These are phyloP conservation scores for Phytophthora macrochlamydospora DNA, from an alignment of 352 stramenopile species.

Conservation along the genomic window DNA sequence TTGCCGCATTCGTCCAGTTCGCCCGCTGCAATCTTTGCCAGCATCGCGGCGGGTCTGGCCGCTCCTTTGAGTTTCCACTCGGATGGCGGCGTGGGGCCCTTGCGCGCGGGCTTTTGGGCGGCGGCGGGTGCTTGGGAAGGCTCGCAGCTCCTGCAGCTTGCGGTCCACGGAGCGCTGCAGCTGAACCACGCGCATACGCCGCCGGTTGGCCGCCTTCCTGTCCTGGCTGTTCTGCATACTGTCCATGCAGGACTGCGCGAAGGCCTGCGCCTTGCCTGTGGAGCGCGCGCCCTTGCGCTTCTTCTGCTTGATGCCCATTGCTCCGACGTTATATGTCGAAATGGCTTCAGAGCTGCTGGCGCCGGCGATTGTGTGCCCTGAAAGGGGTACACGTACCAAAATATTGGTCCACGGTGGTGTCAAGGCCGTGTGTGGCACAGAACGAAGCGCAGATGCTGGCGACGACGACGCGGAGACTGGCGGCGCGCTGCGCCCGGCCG, in stretches of 20 bases:
- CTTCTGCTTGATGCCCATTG: slow-evolving; percentile 57
- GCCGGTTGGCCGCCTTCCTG: slow-evolving; percentile 68
- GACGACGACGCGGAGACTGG: slow-evolving; percentile 52
- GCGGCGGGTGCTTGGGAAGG: slow-evolving; percentile 45
- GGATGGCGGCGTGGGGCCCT: slow-evolving; percentile 56
- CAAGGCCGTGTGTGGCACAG: slow-evolving; percentile 12
- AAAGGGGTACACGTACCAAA: background rate
- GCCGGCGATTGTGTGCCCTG: background rate
- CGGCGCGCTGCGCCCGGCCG: slow-evolving; percentile 27
- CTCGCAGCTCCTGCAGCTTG: slow-evolving; percentile 67
- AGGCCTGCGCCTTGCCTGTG: slow-evolving; percentile 57
- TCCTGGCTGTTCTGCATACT: slow-evolving; percentile 65
- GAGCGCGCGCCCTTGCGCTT: slow-evolving; percentile 68
- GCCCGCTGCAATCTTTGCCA: slow-evolving; percentile 79
- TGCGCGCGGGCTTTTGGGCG: slow-evolving; percentile 48
- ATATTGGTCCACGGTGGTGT: background rate
- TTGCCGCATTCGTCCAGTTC: slow-evolving; percentile 81
- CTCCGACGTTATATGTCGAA: slow-evolving; percentile 9
- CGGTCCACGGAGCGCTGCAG: slow-evolving; percentile 75
- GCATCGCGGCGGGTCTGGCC: slow-evolving; percentile 64
- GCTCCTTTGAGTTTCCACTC: slow-evolving; percentile 84
- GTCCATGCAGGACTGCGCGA: slow-evolving; percentile 63
- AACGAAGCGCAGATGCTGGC: slow-evolving; percentile 24
- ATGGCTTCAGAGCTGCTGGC: background rate
- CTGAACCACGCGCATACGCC: slow-evolving; percentile 83